Percentiles rank a stretch among this genome's conserved stretches.
Evolutionary conservation across 805 yeast species (phyloP).

Genomic region (Diddensiella caesifluorescens): DNA sequence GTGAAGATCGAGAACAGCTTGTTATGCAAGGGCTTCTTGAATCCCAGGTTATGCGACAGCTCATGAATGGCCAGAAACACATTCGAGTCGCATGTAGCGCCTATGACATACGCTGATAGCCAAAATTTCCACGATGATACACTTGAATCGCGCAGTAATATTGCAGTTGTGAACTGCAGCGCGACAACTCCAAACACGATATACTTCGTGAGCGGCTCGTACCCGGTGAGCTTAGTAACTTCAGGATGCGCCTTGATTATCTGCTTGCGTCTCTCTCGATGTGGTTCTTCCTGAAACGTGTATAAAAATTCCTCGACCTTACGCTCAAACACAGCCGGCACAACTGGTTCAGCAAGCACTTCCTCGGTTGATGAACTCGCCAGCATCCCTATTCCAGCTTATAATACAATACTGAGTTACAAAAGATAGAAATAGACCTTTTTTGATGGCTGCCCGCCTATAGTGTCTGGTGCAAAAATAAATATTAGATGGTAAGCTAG

Average conservation of each 20-base stretch:
- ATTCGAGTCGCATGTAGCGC: conserved; percentile 84
- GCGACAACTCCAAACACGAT: conserved; percentile 59
- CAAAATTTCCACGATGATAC: conserved; percentile 52
- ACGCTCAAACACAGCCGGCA: background rate
- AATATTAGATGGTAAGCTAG: too few species aligned
- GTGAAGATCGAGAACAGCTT: conserved; percentile 70
- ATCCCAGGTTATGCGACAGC: conserved; percentile 76
- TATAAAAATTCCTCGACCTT: conserved; percentile 68
- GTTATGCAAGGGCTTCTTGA: conserved; percentile 72
- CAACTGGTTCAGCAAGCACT: too few species aligned
- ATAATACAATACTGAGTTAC: too few species aligned
- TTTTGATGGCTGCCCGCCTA: too few species aligned
- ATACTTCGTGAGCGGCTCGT: conserved; percentile 81
- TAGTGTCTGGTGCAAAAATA: too few species aligned
- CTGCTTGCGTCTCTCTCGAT: conserved; percentile 62
- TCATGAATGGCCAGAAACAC: conserved; percentile 85
- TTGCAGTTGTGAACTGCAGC: conserved; percentile 64
- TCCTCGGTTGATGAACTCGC: too few species aligned
- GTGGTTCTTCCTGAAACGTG: conserved; percentile 82
- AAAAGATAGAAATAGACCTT: too few species aligned
- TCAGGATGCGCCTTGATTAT: conserved; percentile 75
- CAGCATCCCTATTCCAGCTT: too few species aligned
- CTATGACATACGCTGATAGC: conserved; percentile 65
- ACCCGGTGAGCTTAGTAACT: conserved; percentile 74
- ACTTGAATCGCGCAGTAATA: conserved; percentile 49